These are phyloP conservation scores for Saccharomycopsis babjevae DNA, from an alignment of 805 yeast species.

Conservation along the genomic window DNA sequence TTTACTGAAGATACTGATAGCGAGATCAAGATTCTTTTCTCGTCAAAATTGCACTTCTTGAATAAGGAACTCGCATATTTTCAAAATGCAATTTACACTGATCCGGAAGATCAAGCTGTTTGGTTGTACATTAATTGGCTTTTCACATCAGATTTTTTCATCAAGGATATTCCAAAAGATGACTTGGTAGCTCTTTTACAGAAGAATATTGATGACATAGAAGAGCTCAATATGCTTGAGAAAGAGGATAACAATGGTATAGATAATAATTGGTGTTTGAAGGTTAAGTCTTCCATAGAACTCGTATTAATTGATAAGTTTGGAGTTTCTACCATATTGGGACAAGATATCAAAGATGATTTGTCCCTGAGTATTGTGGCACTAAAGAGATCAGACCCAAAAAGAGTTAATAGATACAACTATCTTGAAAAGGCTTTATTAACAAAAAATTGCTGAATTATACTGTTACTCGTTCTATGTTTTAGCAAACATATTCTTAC, in stretches of 20 bases:
- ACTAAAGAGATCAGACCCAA: slow-evolving; percentile 50
- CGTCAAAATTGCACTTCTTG: slow-evolving; percentile 32
- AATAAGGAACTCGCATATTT: slow-evolving; percentile 53
- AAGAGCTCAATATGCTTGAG: slow-evolving; percentile 65
- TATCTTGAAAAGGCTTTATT: neutral
- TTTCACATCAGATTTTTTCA: slow-evolving; percentile 34
- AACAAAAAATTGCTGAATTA: neutral
- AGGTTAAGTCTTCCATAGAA: slow-evolving; percentile 42
- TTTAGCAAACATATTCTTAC: too few relatives aligned
- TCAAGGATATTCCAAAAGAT: slow-evolving; percentile 26
- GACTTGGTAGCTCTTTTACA: slow-evolving; percentile 23
- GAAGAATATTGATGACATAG: slow-evolving; percentile 28
- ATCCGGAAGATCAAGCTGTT: slow-evolving; percentile 87
- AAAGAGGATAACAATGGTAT: slow-evolving; percentile 47
- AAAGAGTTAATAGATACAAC: slow-evolving; percentile 48
- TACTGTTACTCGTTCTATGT: too few relatives aligned
- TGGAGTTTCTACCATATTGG: slow-evolving; percentile 2
- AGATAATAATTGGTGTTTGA: slow-evolving; percentile 71
- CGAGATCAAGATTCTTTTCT: slow-evolving; percentile 15
- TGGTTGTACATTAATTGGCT: slow-evolving; percentile 90
- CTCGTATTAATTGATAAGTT: slow-evolving; percentile 23
- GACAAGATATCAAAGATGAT: slow-evolving; percentile 23
- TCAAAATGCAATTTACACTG: slow-evolving; percentile 81
- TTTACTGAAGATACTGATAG: slow-evolving; percentile 3
- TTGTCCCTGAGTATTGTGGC: slow-evolving; percentile 30